phyloP scores from a whole-genome alignment of 2,329 filamentous ascomycete species.

The Hymenoscyphus fraxineus region DNA sequence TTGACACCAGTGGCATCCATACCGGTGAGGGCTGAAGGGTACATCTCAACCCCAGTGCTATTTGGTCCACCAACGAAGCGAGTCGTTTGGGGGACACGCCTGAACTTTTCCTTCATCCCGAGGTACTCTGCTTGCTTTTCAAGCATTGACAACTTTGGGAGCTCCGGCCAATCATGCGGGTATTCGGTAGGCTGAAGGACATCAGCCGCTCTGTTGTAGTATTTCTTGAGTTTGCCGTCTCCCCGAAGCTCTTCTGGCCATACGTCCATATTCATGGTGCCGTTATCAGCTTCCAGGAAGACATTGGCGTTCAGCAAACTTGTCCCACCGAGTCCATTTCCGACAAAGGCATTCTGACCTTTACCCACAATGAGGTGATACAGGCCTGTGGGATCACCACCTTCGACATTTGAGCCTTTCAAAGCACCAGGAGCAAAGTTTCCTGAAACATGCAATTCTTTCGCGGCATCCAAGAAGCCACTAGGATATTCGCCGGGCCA shows the following conservation, averaged over 20 bases:
- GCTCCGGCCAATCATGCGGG: slow-evolving; percentile 52
- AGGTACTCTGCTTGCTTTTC: slow-evolving; percentile 52
- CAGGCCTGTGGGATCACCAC: slow-evolving; percentile 55
- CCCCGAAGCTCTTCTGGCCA: slow-evolving; percentile 59
- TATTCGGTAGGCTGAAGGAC: slow-evolving; percentile 59
- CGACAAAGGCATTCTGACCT: slow-evolving; percentile 54
- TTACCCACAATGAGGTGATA: slow-evolving; percentile 61
- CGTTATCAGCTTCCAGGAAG: slow-evolving; percentile 56
- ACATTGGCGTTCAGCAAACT: slow-evolving; percentile 66
- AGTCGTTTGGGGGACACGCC: slow-evolving; percentile 57
- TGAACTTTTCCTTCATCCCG: slow-evolving; percentile 50
- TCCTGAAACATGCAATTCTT: slow-evolving; percentile 55
- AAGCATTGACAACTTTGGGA: slow-evolving; percentile 56
- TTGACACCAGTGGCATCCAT: slow-evolving; percentile 63
- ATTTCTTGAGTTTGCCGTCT: slow-evolving; percentile 43
- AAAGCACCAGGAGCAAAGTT: slow-evolving; percentile 44
- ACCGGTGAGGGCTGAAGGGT: slow-evolving; percentile 54
- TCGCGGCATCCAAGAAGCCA: slow-evolving; percentile 43
- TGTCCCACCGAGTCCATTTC: slow-evolving; percentile 56
- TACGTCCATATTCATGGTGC: slow-evolving; percentile 48
- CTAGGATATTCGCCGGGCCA: slow-evolving; percentile 65
- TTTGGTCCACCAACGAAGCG: slow-evolving; percentile 59
- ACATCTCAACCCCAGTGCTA: slow-evolving; percentile 61
- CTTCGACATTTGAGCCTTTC: slow-evolving; percentile 42
- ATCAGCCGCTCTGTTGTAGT: slow-evolving; percentile 52